A percentile compares a stretch with the other conserved stretches of the same genome.
Evolutionary conservation across 83 land plant species (phyloP).

Genomic region (Thuja plicata): DNA sequence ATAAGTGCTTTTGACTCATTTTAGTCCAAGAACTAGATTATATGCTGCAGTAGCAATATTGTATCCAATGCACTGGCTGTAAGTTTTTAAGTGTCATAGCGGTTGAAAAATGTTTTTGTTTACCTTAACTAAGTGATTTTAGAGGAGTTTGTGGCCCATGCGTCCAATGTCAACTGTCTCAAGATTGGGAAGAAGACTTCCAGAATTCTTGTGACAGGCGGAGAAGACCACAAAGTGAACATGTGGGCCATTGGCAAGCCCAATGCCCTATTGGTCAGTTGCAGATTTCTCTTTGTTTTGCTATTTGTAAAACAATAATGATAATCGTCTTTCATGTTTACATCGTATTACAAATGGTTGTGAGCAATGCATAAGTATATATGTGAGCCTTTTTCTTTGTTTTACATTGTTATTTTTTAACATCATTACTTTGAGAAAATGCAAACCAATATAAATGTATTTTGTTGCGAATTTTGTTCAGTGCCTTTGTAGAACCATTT

Average conservation of each 20-base stretch:
- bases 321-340: not conserved
- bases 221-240: constrained; percentile 95
- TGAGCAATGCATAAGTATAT: not conserved
- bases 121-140: not conserved
- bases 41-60: not conserved
- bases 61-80: not conserved
- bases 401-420: not conserved
- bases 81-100: not conserved
- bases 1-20: not conserved
- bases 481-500: not conserved
- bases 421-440: not conserved
- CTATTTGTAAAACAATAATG: not conserved
- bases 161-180: constrained; percentile 86
- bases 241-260: constrained; percentile 98
- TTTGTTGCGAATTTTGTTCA: not conserved
- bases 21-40: not conserved
- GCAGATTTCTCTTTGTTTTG: not conserved
- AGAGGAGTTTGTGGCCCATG: constrained; percentile 99
- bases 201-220: constrained; percentile 85
- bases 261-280: constrained; percentile 83
- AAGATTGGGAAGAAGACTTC: constrained; percentile 90
- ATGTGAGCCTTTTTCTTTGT: not conserved
- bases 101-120: not conserved
- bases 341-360: not conserved
- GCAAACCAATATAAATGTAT: not conserved